Percentiles rank a stretch among this genome's conserved stretches.
phyloP scores from a whole-genome alignment of 1,139 yeast species.

The Saccharomyces hybrid region DNA sequence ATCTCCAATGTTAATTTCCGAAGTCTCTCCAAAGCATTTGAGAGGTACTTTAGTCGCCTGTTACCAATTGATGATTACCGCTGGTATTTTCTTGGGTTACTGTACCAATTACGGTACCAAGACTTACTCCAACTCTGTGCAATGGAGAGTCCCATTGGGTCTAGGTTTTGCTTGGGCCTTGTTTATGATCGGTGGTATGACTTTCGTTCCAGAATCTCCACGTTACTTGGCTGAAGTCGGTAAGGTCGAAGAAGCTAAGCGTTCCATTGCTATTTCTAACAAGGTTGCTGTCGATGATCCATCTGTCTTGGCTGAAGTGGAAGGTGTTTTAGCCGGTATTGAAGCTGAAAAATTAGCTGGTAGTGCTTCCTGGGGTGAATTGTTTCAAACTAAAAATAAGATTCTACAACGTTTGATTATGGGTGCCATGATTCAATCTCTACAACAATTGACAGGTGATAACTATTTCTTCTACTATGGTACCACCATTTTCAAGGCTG shows the following conservation, averaged over 20 bases:
- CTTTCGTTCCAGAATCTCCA: constrained; percentile 71
- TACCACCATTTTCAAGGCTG: constrained; percentile 65
- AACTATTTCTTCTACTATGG: constrained; percentile 77
- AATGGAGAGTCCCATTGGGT: constrained; percentile 60
- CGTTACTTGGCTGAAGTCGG: constrained; percentile 53
- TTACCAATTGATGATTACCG: constrained; percentile 57
- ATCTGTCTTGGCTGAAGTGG: constrained; percentile 49
- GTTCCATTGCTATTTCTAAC: constrained; percentile 35
- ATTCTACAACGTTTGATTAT: constrained; percentile 53
- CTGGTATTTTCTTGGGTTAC: constrained; percentile 56
- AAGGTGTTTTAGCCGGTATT: constrained; percentile 53
- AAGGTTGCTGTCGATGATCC: constrained; percentile 37
- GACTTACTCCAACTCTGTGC: constrained; percentile 38
- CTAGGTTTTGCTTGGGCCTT: constrained; percentile 39
- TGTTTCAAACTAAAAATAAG: constrained; percentile 29
- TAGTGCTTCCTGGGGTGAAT: constrained; percentile 34
- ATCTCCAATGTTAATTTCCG: constrained; percentile 57
- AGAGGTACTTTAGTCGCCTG: constrained; percentile 60
- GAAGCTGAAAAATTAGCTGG: constrained; percentile 36
- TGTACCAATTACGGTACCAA: constrained; percentile 54
- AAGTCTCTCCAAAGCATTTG: constrained; percentile 56
- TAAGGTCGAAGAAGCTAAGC: constrained; percentile 47
- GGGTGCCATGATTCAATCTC: constrained; percentile 57
- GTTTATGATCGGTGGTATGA: constrained; percentile 44
- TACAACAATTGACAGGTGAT: constrained; percentile 73